These are phyloP conservation scores for Mortierella sp. DNA, from an alignment of 371 early-diverging fungal genomes.

Conservation along the genomic window DNA sequence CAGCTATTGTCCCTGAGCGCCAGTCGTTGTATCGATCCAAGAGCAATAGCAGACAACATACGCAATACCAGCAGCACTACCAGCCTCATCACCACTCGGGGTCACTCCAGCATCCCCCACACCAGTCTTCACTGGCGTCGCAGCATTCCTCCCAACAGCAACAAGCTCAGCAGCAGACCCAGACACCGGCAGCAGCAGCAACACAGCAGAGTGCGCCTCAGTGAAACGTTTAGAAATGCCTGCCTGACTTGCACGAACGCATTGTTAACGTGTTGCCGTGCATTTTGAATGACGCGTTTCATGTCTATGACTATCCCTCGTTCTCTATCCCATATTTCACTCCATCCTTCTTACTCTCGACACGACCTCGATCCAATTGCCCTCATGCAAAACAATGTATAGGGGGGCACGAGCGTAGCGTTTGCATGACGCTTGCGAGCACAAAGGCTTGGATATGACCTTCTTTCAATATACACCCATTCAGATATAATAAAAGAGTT, in stretches of 20 bases:
- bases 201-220: constrained; percentile 5
- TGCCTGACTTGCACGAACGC: no score
- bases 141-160: constrained; percentile 10
- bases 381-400: not conserved
- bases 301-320: not conserved
- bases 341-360: not conserved
- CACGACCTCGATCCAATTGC: not conserved
- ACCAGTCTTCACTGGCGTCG: constrained; percentile 1
- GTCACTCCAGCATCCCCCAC: constrained; percentile 12
- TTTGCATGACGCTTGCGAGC: not conserved
- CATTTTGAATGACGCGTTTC: not conserved
- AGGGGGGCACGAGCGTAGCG: not conserved
- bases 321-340: not conserved
- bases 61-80: constrained; percentile 21
- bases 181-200: constrained; percentile 14
- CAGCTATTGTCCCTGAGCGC: constrained; percentile 51
- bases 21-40: constrained; percentile 52
- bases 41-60: constrained; percentile 45
- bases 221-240: not conserved
- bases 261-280: not conserved
- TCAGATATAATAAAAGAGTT: no score
- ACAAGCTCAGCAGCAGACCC: constrained; percentile 7
- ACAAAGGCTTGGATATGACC: not conserved
- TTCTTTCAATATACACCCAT: not conserved
- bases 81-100: constrained; percentile 19